Base-by-base conservation (phyloP, 2,329 filamentous ascomycete genomes). In the Diaporthe vexans region DNA sequence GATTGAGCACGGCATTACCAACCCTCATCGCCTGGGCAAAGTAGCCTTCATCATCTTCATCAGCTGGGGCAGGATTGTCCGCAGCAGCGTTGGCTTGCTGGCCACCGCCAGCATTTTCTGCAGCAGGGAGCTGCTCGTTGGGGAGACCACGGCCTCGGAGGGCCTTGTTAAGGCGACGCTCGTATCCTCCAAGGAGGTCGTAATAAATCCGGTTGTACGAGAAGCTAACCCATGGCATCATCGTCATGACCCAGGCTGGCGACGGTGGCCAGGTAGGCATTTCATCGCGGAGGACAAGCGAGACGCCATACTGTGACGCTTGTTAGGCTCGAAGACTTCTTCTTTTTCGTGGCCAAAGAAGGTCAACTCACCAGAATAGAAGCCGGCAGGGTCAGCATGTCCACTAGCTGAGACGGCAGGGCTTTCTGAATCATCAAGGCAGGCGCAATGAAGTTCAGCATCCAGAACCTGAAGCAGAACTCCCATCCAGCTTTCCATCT, bases 181-280 rank as follows among this genome's bases (percentile, higher is more conserved):
- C 88, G 35, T 88, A 84, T 0, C 82, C 81, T 11, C 84, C 83
- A 37, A 88, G 84, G 33, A 90, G 78, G 67, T 84, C 83, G 75
- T 84, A 83, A 78, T 91, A 89, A 11, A 86, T 76, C 56, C 86
- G 79, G 57, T 85, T 79, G 76, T 87, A 87, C n/a, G 80, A 76
- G 13, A 84, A 77, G 73, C 83, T 83, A 63, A 85, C 65, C 43
- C 78, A 85, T 0, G 89, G 89, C 75, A 90, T 86, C 3, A 87
- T 76, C 1, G 86, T 82, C 69, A 90, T 80, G n/a, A 85, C 86
- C 74, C 88, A 86, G 52, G 85, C 83, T 0, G 88, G 86, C 0
- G 88, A 87, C 0, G 88, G 89, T 0, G 89, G 89, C 89, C 89
- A 91, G 19, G 80, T 78, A 26, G 87, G 81, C 63, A 86, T 82